A percentile compares a stretch with the other conserved stretches of the same genome.
Conservation (phyloP, 768 basidiomycete genomes). For the Psilocybe cubensis region DNA sequence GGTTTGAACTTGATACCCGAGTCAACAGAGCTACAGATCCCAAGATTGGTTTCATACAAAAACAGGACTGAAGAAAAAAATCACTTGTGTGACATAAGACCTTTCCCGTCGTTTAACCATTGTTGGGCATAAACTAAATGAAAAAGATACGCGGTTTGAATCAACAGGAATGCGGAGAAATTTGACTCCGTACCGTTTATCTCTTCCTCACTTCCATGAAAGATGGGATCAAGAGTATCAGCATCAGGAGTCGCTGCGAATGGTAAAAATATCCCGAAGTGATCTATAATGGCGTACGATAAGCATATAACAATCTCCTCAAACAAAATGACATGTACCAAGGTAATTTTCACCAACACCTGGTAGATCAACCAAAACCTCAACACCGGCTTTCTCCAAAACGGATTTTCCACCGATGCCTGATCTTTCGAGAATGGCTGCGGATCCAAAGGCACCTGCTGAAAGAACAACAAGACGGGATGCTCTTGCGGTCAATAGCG, state of each 20-base stretch:
- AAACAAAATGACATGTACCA: slow-evolving; percentile 32
- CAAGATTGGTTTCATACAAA: not conserved
- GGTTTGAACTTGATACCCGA: slow-evolving; percentile 63
- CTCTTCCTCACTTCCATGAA: slow-evolving; percentile 41
- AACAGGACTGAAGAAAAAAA: not conserved
- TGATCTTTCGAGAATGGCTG: slow-evolving; percentile 55
- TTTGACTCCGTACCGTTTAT: slow-evolving; percentile 44
- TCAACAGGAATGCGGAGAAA: not conserved
- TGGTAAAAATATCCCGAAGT: slow-evolving; percentile 38
- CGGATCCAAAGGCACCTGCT: slow-evolving; percentile 58
- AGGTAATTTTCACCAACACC: slow-evolving; percentile 77
- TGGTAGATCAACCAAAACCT: slow-evolving; percentile 62
- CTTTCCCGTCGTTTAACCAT: slow-evolving; percentile 43
- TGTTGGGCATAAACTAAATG: slow-evolving; percentile 25
- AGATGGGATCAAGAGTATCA: slow-evolving; percentile 52
- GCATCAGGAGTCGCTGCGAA: slow-evolving; percentile 50
- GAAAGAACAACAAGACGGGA: slow-evolving; percentile 52
- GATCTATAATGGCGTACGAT: slow-evolving; percentile 34
- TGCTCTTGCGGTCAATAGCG: slow-evolving; percentile 33
- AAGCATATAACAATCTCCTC: not conserved
- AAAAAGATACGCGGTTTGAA: not conserved
- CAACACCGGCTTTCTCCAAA: slow-evolving; percentile 51
- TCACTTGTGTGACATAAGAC: slow-evolving; percentile 61
- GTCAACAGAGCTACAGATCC: slow-evolving; percentile 47
- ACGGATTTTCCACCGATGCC: slow-evolving; percentile 61